Evolutionary conservation across 2,329 filamentous ascomycete genomes (phyloP).

Genomic region (Falciphora oryzae): DNA sequence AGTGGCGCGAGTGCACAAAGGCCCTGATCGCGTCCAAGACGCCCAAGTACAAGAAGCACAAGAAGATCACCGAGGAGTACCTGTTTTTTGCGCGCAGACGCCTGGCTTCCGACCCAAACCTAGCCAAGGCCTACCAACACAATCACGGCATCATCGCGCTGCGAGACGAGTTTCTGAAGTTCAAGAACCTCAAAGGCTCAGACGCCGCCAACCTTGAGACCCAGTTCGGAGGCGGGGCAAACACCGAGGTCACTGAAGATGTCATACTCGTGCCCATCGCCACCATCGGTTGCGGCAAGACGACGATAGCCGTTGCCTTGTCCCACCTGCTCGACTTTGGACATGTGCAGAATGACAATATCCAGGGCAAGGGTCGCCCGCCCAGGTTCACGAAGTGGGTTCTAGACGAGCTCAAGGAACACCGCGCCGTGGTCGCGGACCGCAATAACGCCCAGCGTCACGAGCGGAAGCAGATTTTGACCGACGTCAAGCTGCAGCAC

Average conservation of each 20-base stretch:
- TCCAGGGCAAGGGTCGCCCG: slow-evolving; percentile 67
- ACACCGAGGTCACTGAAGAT: slow-evolving; percentile 54
- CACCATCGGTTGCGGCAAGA: slow-evolving; percentile 95
- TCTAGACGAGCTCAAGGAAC: slow-evolving; percentile 55
- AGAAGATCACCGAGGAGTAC: slow-evolving; percentile 86
- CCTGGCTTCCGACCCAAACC: slow-evolving; percentile 59
- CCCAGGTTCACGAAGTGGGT: slow-evolving; percentile 71
- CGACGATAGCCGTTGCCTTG: slow-evolving; percentile 79
- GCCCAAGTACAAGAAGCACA: slow-evolving; percentile 80
- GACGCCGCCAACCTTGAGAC: slow-evolving; percentile 79
- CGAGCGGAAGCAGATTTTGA: slow-evolving; percentile 82
- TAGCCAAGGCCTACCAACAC: slow-evolving; percentile 67
- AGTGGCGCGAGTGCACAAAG: slow-evolving; percentile 98
- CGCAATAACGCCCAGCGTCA: slow-evolving; percentile 88
- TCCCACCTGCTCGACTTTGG: slow-evolving; percentile 83
- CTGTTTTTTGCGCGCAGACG: slow-evolving; percentile 72
- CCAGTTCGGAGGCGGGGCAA: slow-evolving; percentile 38
- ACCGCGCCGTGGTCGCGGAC: slow-evolving; percentile 79
- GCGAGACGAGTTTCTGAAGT: slow-evolving; percentile 78
- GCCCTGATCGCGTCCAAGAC: slow-evolving; percentile 69
- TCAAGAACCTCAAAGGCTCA: slow-evolving; percentile 77
- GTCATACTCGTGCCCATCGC: slow-evolving; percentile 86
- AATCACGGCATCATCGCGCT: slow-evolving; percentile 96
- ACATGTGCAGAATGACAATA: slow-evolving; percentile 95
- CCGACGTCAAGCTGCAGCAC: slow-evolving; percentile 62